phyloP scores from a whole-genome alignment of 345 rosid genomes.

The Pistacia atlantica region DNA sequence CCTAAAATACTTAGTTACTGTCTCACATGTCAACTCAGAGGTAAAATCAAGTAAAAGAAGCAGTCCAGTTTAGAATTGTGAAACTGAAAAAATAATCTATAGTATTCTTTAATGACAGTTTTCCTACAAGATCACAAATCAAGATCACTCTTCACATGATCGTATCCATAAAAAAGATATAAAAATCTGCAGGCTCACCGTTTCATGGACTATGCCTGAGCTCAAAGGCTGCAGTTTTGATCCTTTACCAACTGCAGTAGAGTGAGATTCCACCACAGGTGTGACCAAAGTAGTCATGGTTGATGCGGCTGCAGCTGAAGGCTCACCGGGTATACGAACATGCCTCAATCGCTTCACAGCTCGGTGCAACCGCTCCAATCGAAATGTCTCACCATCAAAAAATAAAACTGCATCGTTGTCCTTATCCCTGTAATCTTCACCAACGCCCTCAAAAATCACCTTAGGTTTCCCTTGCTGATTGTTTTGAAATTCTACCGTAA shows the following conservation, averaged over 20 bases:
- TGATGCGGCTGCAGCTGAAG: constrained; percentile 30
- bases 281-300: constrained; percentile 31
- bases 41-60: background rate
- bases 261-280: constrained; percentile 38
- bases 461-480: constrained; percentile 70
- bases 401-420: constrained; percentile 72
- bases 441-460: constrained; percentile 66
- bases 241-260: constrained; percentile 39
- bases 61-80: background rate
- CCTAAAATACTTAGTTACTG: background rate
- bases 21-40: background rate
- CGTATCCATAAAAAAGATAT: constrained; percentile 3
- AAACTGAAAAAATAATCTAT: background rate
- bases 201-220: constrained; percentile 23
- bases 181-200: constrained; percentile 32
- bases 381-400: constrained; percentile 67
- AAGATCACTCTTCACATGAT: background rate
- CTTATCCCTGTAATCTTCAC: constrained; percentile 72
- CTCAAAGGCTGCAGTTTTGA: constrained; percentile 32
- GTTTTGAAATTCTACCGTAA: constrained; percentile 73
- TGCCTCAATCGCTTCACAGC: constrained; percentile 70
- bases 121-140: constrained; percentile 3
- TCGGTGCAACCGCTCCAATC: constrained; percentile 65
- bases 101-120: background rate
- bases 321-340: constrained; percentile 57